phyloP scores from a whole-genome alignment of 768 basidiomycete species.

The Termitomyces sp. region DNA sequence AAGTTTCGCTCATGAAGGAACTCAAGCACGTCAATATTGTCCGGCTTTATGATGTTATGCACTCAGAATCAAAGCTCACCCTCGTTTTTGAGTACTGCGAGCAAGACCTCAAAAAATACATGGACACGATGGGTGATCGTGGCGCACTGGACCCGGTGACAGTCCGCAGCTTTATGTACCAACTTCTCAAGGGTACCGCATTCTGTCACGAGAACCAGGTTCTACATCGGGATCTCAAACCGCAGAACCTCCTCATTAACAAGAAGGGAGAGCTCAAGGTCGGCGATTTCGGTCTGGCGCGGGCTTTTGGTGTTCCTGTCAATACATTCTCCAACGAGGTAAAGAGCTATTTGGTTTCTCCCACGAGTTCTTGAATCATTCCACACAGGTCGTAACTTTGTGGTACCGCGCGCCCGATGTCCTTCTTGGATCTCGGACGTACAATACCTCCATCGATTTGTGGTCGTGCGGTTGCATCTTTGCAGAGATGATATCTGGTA shows the following conservation, averaged over 20 bases:
- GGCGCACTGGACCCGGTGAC: constrained; percentile 88
- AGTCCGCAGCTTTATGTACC: constrained; percentile 97
- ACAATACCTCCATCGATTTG: constrained; percentile 96
- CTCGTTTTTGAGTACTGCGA: constrained; percentile 99
- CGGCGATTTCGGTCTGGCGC: constrained; percentile 95
- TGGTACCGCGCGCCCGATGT: constrained; percentile 99
- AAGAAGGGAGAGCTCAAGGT: constrained; percentile 95
- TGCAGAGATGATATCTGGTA: constrained; percentile 98
- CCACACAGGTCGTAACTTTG: constrained; percentile 81
- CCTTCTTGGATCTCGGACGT: constrained; percentile 92
- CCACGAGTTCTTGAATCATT: background rate
- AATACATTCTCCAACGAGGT: constrained; percentile 99
- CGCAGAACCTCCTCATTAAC: constrained; percentile 97
- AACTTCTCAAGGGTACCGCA: constrained; percentile 93
- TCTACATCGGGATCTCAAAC: constrained; percentile 95
- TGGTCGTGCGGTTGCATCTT: constrained; percentile 99
- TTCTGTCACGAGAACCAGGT: constrained; percentile 99
- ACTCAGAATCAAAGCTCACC: constrained; percentile 96
- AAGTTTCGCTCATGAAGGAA: constrained; percentile 99
- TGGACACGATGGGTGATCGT: constrained; percentile 96
- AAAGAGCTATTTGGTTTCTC: background rate
- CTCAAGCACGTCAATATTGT: constrained; percentile 99
- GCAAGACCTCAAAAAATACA: constrained; percentile 97
- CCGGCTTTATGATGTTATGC: constrained; percentile 96
- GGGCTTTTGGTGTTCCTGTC: constrained; percentile 97